A percentile compares a stretch with the other conserved stretches of the same genome.
phyloP scores from a whole-genome alignment of 257 asterid genomes.

The Solanum dulcamara region DNA sequence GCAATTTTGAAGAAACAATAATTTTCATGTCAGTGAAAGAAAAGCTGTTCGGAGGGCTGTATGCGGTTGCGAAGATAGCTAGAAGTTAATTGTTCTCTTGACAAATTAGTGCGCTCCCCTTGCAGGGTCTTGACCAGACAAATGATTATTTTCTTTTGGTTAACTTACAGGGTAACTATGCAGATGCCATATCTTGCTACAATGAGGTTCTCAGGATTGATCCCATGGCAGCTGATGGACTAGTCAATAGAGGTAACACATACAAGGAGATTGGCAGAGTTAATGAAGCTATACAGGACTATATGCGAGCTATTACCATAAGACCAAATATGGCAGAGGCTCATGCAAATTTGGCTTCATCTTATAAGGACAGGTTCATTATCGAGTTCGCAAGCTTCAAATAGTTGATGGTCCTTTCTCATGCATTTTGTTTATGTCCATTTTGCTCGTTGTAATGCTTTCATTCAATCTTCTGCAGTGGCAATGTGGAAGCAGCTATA shows the following conservation, averaged over 20 bases:
- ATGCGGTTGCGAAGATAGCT: background rate
- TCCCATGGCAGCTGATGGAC: slow-evolving; percentile 96
- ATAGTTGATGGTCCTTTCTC: background rate
- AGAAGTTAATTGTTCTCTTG: background rate
- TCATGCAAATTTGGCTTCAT: slow-evolving; percentile 98
- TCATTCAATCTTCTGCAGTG: slow-evolving; percentile 26
- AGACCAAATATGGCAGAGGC: slow-evolving; percentile 99
- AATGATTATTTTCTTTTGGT: background rate
- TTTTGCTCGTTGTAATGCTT: background rate
- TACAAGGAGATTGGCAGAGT: slow-evolving; percentile 96
- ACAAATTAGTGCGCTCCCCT: background rate
- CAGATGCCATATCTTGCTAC: slow-evolving; percentile 97
- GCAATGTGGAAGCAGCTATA: slow-evolving; percentile 83
- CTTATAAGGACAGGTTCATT: slow-evolving; percentile 83
- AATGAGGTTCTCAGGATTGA: slow-evolving; percentile 93
- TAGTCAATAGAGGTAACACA: slow-evolving; percentile 94
- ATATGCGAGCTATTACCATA: slow-evolving; percentile 63
- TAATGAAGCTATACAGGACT: slow-evolving; percentile 86
- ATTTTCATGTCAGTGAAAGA: background rate
- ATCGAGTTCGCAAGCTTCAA: background rate
- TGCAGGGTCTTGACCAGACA: background rate
- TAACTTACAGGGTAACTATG: slow-evolving; percentile 71
- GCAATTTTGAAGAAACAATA: background rate
- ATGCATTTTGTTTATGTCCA: background rate
- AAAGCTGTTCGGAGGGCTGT: background rate